Evolutionary conservation across 139 green algal species (phyloP).

Genomic region (Micractinium conductrix): DNA sequence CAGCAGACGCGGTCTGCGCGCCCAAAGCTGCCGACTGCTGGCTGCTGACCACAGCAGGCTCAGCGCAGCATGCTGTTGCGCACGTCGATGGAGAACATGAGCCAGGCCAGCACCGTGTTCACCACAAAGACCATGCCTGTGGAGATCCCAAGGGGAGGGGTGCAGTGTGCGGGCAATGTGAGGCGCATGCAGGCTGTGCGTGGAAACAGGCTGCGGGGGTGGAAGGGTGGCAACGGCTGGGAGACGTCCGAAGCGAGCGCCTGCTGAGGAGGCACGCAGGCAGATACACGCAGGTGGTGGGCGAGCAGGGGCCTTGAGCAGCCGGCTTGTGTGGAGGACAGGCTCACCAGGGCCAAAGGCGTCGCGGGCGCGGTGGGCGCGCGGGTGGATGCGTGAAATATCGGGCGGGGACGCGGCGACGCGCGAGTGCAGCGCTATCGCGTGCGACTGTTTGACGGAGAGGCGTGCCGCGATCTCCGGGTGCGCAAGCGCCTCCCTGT

Average conservation of each 20-base stretch:
- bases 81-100: constrained; percentile 44
- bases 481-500: not conserved
- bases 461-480: not conserved
- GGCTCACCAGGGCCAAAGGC: constrained; percentile 16
- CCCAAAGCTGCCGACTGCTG: too few relatives aligned
- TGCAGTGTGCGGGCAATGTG: not conserved
- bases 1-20: too few relatives aligned
- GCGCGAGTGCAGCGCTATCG: not conserved
- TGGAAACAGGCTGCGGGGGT: too few relatives aligned
- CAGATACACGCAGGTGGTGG: too few relatives aligned
- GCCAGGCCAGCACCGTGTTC: constrained; percentile 45
- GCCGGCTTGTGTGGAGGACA: too few relatives aligned
- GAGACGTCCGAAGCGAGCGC: too few relatives aligned
- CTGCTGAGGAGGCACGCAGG: too few relatives aligned
- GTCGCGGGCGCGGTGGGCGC: constrained; percentile 14
- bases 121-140: constrained; percentile 34
- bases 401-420: not conserved
- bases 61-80: constrained; percentile 26
- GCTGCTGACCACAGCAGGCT: not conserved
- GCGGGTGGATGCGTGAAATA: not conserved
- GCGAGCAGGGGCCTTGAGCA: not conserved
- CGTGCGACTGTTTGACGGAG: not conserved
- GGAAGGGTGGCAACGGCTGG: too few relatives aligned
- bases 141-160: too few relatives aligned
- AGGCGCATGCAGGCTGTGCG: too few relatives aligned